Evolutionary conservation across 345 rosid species (phyloP).

Genomic region (Draba incana): DNA sequence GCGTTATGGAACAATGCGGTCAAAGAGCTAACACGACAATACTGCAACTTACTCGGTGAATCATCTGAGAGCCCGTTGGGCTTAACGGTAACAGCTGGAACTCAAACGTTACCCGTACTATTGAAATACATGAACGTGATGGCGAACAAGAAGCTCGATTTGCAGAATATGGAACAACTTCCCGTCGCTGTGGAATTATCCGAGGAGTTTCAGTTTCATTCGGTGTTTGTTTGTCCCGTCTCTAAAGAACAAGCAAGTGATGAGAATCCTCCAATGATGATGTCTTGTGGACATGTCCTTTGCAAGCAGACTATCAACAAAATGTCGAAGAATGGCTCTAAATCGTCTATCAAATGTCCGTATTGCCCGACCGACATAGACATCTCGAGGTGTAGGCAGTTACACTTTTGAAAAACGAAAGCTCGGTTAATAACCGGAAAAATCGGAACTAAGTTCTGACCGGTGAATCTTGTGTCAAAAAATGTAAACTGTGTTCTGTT

Average conservation of each 20-base stretch:
- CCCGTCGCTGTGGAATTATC: slow-evolving; percentile 69
- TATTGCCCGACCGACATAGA: slow-evolving; percentile 72
- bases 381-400: slow-evolving; percentile 55
- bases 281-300: slow-evolving; percentile 81
- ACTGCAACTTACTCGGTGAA: slow-evolving; percentile 66
- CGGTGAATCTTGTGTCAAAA: slow-evolving; percentile 15
- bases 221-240: slow-evolving; percentile 77
- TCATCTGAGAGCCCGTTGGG: slow-evolving; percentile 63
- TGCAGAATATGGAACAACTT: slow-evolving; percentile 68
- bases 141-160: slow-evolving; percentile 67
- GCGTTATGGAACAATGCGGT: slow-evolving; percentile 56
- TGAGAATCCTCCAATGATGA: slow-evolving; percentile 79
- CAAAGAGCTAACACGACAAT: slow-evolving; percentile 64
- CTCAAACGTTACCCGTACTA: slow-evolving; percentile 64
- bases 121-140: slow-evolving; percentile 74
- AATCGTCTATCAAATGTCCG: slow-evolving; percentile 66
- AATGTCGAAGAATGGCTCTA: slow-evolving; percentile 76
- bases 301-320: slow-evolving; percentile 72
- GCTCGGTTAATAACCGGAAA: neutral
- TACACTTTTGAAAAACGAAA: slow-evolving; percentile 46
- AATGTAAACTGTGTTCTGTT: slow-evolving; percentile 30
- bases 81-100: slow-evolving; percentile 64
- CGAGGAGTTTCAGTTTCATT: slow-evolving; percentile 70
- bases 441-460: slow-evolving; percentile 17
- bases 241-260: slow-evolving; percentile 75